phyloP scores from a whole-genome alignment of 2,329 filamentous ascomycete species.

The Aureobasidium sp. region DNA sequence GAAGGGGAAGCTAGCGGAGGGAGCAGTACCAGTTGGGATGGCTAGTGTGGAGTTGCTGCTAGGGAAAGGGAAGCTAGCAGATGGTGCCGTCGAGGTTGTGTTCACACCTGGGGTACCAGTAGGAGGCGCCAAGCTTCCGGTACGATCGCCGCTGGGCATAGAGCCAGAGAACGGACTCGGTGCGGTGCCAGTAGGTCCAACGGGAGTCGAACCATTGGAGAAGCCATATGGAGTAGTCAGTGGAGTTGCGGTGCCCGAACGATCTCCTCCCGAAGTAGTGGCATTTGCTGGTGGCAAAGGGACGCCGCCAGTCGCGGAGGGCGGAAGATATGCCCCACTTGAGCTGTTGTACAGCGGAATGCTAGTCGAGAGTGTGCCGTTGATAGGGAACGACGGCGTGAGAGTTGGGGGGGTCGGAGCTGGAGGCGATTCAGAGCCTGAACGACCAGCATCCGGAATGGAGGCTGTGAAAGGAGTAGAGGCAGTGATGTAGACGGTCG shows the following conservation, averaged over 20 bases:
- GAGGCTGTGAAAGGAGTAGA: neutral
- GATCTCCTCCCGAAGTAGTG: neutral
- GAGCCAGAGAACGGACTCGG: neutral
- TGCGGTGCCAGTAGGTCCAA: constrained; percentile 7
- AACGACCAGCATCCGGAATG: neutral
- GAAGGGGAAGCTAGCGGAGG: neutral
- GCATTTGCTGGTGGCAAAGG: neutral
- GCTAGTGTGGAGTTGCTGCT: neutral
- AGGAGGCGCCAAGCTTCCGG: neutral
- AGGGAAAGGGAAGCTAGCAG: constrained; percentile 3
- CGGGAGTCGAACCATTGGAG: neutral
- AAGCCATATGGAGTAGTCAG: neutral
- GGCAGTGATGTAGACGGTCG: constrained; percentile 5
- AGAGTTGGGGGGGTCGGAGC: neutral
- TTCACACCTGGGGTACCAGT: neutral
- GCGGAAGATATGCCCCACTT: neutral
- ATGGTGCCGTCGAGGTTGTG: neutral
- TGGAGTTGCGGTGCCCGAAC: neutral
- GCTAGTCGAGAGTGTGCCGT: neutral
- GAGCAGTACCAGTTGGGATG: neutral
- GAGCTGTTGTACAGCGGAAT: constrained; percentile 13
- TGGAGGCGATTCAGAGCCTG: neutral
- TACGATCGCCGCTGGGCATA: neutral
- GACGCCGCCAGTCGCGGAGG: neutral
- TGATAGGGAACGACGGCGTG: neutral